phyloP scores from a whole-genome alignment of 768 basidiomycete genomes.

The Phaffia tasmanica region DNA sequence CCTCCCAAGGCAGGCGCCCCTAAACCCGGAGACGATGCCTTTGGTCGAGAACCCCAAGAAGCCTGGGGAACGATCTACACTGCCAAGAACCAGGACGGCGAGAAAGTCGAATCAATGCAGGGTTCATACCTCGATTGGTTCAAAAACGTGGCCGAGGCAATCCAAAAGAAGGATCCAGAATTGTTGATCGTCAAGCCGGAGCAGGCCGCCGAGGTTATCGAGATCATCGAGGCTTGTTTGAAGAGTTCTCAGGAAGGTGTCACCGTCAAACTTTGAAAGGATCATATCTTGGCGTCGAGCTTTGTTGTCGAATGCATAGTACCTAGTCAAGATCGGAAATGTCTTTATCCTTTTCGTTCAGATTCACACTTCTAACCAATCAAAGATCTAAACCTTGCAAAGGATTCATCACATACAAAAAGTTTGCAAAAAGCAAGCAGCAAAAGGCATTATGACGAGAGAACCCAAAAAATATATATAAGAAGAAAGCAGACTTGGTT shows the following conservation, averaged over 20 bases:
- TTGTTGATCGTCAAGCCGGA: slow-evolving; percentile 39
- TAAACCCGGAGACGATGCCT: slow-evolving; percentile 14
- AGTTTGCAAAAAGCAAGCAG: not conserved
- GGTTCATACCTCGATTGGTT: slow-evolving; percentile 39
- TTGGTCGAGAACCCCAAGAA: slow-evolving; percentile 50
- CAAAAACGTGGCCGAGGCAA: slow-evolving; percentile 54
- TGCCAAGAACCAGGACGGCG: slow-evolving; percentile 41
- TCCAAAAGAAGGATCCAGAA: slow-evolving; percentile 34
- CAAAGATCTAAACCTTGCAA: too few species aligned
- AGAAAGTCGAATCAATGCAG: slow-evolving; percentile 36
- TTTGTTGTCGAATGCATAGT: too few species aligned
- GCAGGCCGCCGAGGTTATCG: slow-evolving; percentile 58
- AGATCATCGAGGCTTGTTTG: slow-evolving; percentile 65
- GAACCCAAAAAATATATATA: too few species aligned
- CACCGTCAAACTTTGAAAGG: slow-evolving; percentile 36
- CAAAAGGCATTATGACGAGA: not conserved
- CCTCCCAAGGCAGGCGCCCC: slow-evolving; percentile 38
- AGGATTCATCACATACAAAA: too few species aligned
- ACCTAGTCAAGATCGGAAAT: too few species aligned
- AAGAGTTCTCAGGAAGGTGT: slow-evolving; percentile 54
- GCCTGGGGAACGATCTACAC: slow-evolving; percentile 56
- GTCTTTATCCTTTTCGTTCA: too few species aligned
- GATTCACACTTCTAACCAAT: too few species aligned
- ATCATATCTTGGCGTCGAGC: not conserved
- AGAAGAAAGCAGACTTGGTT: too few species aligned